These are phyloP conservation scores for Neoscytalidium dimidiatum DNA, from an alignment of 2,329 filamentous ascomycete genomes.

Conservation along the genomic window DNA sequence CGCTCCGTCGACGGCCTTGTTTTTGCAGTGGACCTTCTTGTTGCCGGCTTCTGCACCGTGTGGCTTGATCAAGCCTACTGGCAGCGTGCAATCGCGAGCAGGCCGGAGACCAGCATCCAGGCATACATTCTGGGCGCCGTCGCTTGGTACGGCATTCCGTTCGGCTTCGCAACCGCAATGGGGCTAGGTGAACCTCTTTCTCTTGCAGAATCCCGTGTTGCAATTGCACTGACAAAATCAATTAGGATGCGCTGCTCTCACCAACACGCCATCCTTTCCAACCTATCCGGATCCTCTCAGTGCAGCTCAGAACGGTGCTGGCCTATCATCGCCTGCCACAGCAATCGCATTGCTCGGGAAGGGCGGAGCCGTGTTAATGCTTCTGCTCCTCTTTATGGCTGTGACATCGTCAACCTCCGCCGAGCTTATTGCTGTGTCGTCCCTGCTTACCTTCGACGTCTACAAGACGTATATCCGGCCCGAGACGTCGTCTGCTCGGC, in stretches of 20 bases:
- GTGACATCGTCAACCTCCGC: slow-evolving; percentile 52
- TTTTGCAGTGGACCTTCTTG: slow-evolving; percentile 52
- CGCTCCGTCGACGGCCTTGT: slow-evolving; percentile 54
- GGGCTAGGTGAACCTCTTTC: slow-evolving; percentile 33
- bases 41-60: slow-evolving; percentile 21
- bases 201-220: slow-evolving; percentile 37
- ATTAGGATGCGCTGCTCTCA: slow-evolving; percentile 49
- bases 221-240: slow-evolving; percentile 49
- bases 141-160: slow-evolving; percentile 43
- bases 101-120: slow-evolving; percentile 57
- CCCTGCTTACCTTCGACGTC: slow-evolving; percentile 57
- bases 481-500: slow-evolving; percentile 47
- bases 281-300: slow-evolving; percentile 52
- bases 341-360: slow-evolving; percentile 42
- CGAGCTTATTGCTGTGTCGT: slow-evolving; percentile 56
- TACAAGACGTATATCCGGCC: slow-evolving; percentile 55
- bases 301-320: slow-evolving; percentile 36
- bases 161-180: slow-evolving; percentile 40
- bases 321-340: slow-evolving; percentile 41
- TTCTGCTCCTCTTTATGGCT: slow-evolving; percentile 44
- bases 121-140: slow-evolving; percentile 51
- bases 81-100: slow-evolving; percentile 54
- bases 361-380: slow-evolving; percentile 42
- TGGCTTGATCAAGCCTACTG: slow-evolving; percentile 25
- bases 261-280: slow-evolving; percentile 53